Base-by-base conservation (phyloP, 345 rosid species). In the Euphorbia tirucalli region DNA sequence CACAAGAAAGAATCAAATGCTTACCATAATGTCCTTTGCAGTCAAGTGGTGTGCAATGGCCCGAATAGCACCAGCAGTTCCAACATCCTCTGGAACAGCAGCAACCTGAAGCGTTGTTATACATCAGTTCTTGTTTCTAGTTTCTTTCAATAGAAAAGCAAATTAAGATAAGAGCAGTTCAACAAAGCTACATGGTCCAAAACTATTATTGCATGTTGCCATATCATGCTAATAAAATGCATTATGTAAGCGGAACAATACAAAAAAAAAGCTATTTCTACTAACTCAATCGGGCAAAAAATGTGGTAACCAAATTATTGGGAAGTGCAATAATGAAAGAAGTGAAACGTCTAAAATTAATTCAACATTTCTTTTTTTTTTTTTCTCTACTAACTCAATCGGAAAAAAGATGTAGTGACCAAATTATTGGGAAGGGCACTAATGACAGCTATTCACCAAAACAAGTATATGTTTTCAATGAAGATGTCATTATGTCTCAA, bases 1-100 rank as follows among this genome's bases (percentile, higher is more conserved):
- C 58, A 75, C 49, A 37, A 77, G 14, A 41, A 61, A 43, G 64
- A 72, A 15, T 21, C n/a, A 6, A 64, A 63, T 61, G 69, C 89
- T 77, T 57, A 95, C 99, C 97, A 95, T 78, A 79, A 95, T 85
- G 75, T 95, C 99, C 69, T 86, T 92, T 28, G 97, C 91, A 71
- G 93, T 95, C 75, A 95, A 81, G 81, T 89, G 93, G 71, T 71
- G 96, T 27, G 97, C 86, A 74, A 95, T 88, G 65, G 97, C 93
- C 76, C 96, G 87, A 81, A 95, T 83, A 22, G 99, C 99, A 59
- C 92, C 99, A 77, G 92, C 97, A 54, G 99, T 88, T 75, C 96
- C 97, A 3, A 95, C 86, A 80, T 92, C 97, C 81, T 92, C 97
- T 60, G 93, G 86, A 73, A 95, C 97, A 14, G 92, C 84, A 79